Conservation (phyloP, 2,329 filamentous ascomycete species). For the Fusarium sp. region DNA sequence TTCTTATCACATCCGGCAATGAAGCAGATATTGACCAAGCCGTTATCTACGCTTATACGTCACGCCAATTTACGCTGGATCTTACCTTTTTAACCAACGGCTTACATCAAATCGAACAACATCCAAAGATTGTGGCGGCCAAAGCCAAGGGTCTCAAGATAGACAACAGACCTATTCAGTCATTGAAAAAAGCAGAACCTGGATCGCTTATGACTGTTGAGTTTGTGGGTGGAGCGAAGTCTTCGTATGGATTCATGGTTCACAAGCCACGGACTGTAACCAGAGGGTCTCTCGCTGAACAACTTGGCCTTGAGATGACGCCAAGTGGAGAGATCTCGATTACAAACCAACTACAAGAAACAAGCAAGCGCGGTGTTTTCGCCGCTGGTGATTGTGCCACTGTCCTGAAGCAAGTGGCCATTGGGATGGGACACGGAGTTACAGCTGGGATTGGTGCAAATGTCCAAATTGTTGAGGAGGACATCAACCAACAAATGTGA, state of each 20-base stretch:
- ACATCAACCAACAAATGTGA: not conserved
- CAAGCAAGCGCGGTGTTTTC: not conserved
- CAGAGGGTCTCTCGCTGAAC: accelerated
- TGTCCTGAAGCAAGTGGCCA: accelerated
- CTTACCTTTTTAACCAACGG: slow-evolving; percentile 1
- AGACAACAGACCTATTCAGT: not conserved
- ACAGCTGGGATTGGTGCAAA: slow-evolving; percentile 2
- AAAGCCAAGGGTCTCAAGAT: accelerated
- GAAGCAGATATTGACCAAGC: not conserved
- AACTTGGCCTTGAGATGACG: not conserved
- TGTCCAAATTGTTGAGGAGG: slow-evolving; percentile 18
- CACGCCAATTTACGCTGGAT: not conserved
- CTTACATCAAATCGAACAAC: not conserved
- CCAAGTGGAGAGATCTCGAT: accelerated
- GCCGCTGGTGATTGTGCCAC: not conserved
- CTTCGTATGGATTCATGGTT: not conserved
- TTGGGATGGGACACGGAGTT: not conserved
- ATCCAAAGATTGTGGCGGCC: not conserved
- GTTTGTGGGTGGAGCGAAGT: not conserved
- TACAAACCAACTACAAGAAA: not conserved
- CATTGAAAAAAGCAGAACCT: accelerated
- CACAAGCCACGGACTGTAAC: not conserved
- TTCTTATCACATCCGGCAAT: not conserved
- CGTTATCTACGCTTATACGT: not conserved
- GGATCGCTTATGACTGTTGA: not conserved